A percentile compares a stretch with the other conserved stretches of the same genome.
Evolutionary conservation across 208 protist genomes (phyloP).

Genomic region (Trypanosoma cruzi): DNA sequence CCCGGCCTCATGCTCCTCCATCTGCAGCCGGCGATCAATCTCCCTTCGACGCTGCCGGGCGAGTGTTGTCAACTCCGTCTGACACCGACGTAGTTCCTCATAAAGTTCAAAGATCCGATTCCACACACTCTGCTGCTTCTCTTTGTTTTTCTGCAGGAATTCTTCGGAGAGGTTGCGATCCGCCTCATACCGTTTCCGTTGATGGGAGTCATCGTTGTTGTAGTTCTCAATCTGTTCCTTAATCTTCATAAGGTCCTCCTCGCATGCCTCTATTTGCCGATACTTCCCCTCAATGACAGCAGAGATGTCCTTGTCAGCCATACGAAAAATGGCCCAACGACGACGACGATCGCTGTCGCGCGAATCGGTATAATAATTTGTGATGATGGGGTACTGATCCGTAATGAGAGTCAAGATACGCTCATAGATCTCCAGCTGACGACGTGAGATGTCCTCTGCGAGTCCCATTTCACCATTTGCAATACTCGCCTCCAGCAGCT

Average conservation of each 20-base stretch:
- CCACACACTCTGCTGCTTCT: conserved; percentile 90
- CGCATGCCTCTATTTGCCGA: conserved; percentile 85
- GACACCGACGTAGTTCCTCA: conserved; percentile 72
- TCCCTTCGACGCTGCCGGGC: conserved; percentile 69
- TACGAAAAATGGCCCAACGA: conserved; percentile 92
- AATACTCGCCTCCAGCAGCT: conserved; percentile 88
- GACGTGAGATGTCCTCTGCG: conserved; percentile 82
- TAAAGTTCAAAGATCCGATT: conserved; percentile 85
- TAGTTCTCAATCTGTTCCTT: conserved; percentile 87
- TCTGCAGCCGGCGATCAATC: conserved; percentile 73
- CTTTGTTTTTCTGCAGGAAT: conserved; percentile 89
- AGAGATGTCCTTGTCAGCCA: conserved; percentile 89
- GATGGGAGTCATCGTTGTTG: conserved; percentile 75
- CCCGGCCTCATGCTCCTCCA: conserved; percentile 86
- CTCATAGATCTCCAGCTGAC: conserved; percentile 89
- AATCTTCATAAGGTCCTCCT: conserved; percentile 88
- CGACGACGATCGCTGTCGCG: conserved; percentile 72
- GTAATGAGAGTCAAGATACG: conserved; percentile 84
- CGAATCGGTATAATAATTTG: conserved; percentile 80
- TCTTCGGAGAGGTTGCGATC: conserved; percentile 72
- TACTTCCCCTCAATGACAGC: conserved; percentile 88
- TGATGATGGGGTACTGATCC: conserved; percentile 90
- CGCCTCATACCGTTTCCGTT: conserved; percentile 82
- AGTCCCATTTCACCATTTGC: conserved; percentile 90
- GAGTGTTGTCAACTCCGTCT: conserved; percentile 64